Base-by-base conservation (phyloP, 2,329 filamentous ascomycete species). In the Aureobasidium pullulans region DNA sequence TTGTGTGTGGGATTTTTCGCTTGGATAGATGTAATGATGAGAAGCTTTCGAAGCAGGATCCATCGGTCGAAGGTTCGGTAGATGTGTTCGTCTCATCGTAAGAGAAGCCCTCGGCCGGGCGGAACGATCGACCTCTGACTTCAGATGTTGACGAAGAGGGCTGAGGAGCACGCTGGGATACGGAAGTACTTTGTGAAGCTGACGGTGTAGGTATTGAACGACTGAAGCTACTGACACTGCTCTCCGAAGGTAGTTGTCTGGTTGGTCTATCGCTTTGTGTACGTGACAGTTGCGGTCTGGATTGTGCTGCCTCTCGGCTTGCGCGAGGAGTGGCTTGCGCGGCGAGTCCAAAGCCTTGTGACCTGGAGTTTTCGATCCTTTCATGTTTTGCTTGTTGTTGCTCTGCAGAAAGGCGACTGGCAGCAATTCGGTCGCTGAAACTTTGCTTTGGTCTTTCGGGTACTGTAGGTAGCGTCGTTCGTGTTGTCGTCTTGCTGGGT, bases 391-490 rank as follows among this genome's bases (percentile, higher is more conserved):
- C 76, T 60, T 77, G 70, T 23, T 71, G 71, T 60, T 76, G 72
- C 42, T 73, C 72, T 15, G 76, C 74, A 44, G 72, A 72, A 28
- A 66, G 65, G 61, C 75, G 83, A 39, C 85, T 86, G 52, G 89
- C 84, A 1, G 89, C 86, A 62, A 99, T 82, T 48, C 92, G 81
- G 72, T 97, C 91, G 69, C 89, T 96, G 73, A 97, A 99, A 58
- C 84, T 80, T 66, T 84, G 86, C 19, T 70, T 72, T 61, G 62
- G 63, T 46, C 65, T 28, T 32, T 64, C 47, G 16, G 44, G 11
- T 61, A 60, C 52, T 61, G 57, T 15, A n/a, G 53, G 23, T 15
- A 28, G 8, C 11, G 31, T 40, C 7, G 42, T n/a, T n/a, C 42
- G 19, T 4, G n/a, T 1, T 48, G 47, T n/a, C 31, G 43, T n/a